These are phyloP conservation scores for Aechmea fasciata DNA, from an alignment of 176 grass and related monocot species.

Conservation along the genomic window DNA sequence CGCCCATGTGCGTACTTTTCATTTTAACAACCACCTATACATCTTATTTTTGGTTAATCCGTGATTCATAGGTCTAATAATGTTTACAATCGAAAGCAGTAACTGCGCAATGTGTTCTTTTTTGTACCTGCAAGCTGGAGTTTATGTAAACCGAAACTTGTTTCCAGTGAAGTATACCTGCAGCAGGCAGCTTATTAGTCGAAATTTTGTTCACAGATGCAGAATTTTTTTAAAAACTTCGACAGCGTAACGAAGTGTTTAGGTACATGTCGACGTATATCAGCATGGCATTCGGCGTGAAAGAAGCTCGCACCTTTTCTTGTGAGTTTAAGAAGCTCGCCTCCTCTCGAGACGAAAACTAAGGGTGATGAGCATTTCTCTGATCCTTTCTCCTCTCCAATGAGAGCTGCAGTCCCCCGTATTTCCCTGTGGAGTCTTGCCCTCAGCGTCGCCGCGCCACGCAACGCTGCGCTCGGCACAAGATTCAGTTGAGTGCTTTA, in stretches of 20 bases:
- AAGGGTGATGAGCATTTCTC: constrained; percentile 52
- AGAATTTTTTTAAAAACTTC: too few relatives aligned
- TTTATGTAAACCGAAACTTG: constrained; percentile 65
- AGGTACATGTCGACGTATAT: too few relatives aligned
- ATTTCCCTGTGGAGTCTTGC: constrained; percentile 82
- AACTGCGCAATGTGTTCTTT: neutral
- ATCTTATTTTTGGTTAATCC: neutral
- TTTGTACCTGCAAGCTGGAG: constrained; percentile 51
- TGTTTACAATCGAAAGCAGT: neutral
- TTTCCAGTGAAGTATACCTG: constrained; percentile 92
- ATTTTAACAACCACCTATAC: constrained; percentile 71
- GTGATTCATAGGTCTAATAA: neutral
- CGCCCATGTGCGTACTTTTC: constrained; percentile 86
- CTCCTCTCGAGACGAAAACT: constrained; percentile 62
- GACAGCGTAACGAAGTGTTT: too few relatives aligned
- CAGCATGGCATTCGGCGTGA: too few relatives aligned
- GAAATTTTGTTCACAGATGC: neutral
- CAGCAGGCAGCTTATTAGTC: neutral
- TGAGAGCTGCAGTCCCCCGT: constrained; percentile 32
- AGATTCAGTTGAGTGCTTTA: neutral
- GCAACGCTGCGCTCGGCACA: constrained; percentile 33
- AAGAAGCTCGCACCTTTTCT: constrained; percentile 40
- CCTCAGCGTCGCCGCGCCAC: constrained; percentile 66
- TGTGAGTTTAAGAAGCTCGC: constrained; percentile 84
- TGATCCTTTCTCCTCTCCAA: constrained; percentile 37